Conservation (phyloP, 1,284 basidiomycete genomes). For the Ganoderma multipileum region DNA sequence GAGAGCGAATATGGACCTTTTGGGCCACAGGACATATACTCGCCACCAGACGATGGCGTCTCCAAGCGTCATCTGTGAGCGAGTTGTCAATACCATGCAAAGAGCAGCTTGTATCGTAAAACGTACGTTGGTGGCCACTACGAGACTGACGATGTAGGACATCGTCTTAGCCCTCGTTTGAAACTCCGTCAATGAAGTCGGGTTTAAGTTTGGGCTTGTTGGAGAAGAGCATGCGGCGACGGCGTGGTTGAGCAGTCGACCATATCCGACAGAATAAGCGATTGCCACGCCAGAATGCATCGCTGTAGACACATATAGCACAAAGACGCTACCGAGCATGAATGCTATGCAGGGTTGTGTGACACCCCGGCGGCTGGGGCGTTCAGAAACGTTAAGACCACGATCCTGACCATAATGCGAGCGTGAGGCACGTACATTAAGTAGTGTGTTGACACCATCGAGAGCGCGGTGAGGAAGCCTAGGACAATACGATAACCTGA, state of each 20-base stretch:
- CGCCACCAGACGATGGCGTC: background rate
- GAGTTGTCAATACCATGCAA: too few relatives aligned
- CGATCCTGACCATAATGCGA: too few relatives aligned
- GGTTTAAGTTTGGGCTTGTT: background rate
- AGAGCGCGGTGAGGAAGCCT: too few relatives aligned
- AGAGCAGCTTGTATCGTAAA: too few relatives aligned
- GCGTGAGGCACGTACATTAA: too few relatives aligned
- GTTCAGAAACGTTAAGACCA: too few relatives aligned
- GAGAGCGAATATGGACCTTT: background rate
- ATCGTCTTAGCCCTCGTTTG: background rate
- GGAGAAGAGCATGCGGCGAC: background rate
- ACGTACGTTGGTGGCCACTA: background rate
- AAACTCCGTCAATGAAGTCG: background rate
- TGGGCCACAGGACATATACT: background rate
- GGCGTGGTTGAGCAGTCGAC: background rate
- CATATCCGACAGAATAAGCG: background rate
- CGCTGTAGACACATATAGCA: background rate
- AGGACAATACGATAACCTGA: too few relatives aligned
- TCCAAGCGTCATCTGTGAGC: background rate
- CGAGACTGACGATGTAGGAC: background rate
- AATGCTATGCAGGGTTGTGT: background rate
- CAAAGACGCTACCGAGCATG: background rate
- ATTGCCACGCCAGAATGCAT: background rate
- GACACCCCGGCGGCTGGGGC: background rate
- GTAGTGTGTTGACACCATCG: too few relatives aligned